These are phyloP conservation scores for Eudorina sp. DNA, from an alignment of 139 green algal genomes.

Conservation along the genomic window DNA sequence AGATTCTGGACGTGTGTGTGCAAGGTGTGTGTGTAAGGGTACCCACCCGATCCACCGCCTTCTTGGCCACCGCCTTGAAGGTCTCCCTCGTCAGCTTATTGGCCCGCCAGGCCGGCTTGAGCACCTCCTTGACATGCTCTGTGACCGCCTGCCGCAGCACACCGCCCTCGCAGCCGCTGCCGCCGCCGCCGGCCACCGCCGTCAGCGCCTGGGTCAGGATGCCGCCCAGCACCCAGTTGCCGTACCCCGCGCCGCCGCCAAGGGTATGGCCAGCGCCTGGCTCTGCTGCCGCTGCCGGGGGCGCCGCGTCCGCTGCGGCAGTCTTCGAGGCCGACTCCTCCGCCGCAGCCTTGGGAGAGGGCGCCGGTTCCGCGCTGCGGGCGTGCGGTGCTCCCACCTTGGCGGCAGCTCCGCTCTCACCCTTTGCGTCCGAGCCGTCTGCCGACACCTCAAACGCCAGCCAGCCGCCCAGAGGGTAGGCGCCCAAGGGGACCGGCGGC, in stretches of 20 bases:
- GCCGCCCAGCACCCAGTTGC: not conserved
- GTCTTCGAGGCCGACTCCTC: not conserved
- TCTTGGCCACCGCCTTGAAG: constrained; percentile 42
- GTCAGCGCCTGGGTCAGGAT: constrained; percentile 19
- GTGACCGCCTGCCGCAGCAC: constrained; percentile 39
- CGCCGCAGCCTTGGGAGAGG: not conserved
- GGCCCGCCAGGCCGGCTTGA: constrained; percentile 41
- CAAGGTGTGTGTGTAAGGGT: no score
- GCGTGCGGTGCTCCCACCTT: no score
- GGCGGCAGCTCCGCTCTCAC: no score
- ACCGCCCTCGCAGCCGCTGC: constrained; percentile 29
- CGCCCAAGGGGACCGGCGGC: not conserved
- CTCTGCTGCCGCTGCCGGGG: not conserved
- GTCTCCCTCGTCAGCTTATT: constrained; percentile 36
- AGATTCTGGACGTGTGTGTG: no score
- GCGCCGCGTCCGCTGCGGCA: not conserved
- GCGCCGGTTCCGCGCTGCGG: not conserved
- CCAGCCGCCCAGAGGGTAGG: constrained; percentile 34
- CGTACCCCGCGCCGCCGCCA: no score
- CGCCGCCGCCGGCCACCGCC: constrained; percentile 5
- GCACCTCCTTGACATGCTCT: constrained; percentile 45
- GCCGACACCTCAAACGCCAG: not conserved
- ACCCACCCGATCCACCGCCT: constrained; percentile 34
- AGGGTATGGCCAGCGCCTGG: no score
- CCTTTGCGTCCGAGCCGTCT: no score